A percentile compares a stretch with the other conserved stretches of the same genome.
Evolutionary conservation across 2,329 filamentous ascomycete species (phyloP).

Genomic region (Penicillium oxalicum): DNA sequence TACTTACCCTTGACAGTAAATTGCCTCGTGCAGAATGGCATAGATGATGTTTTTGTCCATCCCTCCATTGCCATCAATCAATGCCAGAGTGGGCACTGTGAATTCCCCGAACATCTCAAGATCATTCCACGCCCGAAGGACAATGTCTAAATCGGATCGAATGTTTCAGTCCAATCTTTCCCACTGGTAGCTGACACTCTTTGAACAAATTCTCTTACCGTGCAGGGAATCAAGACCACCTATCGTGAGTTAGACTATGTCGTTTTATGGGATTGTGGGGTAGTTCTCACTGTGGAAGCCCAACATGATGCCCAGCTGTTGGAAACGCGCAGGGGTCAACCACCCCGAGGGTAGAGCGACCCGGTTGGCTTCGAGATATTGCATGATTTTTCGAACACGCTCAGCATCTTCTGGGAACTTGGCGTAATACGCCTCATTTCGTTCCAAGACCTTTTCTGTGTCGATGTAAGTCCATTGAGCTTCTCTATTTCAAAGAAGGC

Average conservation of each 20-base stretch:
- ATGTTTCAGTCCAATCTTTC: conserved; percentile 1
- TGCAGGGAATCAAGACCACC: conserved; percentile 71
- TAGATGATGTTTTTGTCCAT: conserved; percentile 80
- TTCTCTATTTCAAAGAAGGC: neutral
- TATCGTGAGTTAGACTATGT: conserved; percentile 19
- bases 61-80: conserved; percentile 59
- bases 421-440: conserved; percentile 72
- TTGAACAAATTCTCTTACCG: conserved; percentile 28
- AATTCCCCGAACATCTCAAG: conserved; percentile 71
- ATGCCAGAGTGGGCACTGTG: conserved; percentile 62
- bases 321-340: conserved; percentile 67
- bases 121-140: conserved; percentile 66
- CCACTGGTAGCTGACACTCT: neutral
- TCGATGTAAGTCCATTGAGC: conserved; percentile 10
- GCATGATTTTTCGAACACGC: conserved; percentile 60
- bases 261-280: neutral
- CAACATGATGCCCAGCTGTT: conserved; percentile 71
- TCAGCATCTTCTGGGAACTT: conserved; percentile 79
- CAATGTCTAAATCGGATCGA: conserved; percentile 43
- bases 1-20: conserved; percentile 66
- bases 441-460: conserved; percentile 56
- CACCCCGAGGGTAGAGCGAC: conserved; percentile 64
- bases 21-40: conserved; percentile 77
- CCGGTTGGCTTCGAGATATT: conserved; percentile 57
- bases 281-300: conserved; percentile 59